phyloP scores from a whole-genome alignment of 108 stramenopile species.

The Discostella stelligeroides region DNA sequence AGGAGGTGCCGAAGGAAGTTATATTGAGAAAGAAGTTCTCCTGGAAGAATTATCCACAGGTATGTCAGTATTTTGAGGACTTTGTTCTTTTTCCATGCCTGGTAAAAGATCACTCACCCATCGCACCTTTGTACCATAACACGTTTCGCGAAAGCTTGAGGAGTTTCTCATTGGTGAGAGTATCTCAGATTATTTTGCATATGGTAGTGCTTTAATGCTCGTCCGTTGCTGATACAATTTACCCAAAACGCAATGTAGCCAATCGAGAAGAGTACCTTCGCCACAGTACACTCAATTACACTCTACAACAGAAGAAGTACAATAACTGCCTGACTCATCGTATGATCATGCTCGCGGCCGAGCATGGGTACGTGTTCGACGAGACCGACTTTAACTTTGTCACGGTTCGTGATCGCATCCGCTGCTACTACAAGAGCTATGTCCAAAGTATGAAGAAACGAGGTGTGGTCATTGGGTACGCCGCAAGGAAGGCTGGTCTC shows the following conservation, averaged over 20 bases:
- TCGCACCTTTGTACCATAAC: not conserved
- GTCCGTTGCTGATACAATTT: no score
- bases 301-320: conserved; percentile 86
- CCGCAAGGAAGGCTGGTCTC: conserved; percentile 69
- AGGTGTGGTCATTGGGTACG: conserved; percentile 63
- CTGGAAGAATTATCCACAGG: conserved; percentile 91
- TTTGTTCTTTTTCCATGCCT: not conserved
- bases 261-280: conserved; percentile 86
- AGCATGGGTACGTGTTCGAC: conserved; percentile 76
- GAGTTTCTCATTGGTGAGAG: conserved; percentile 39
- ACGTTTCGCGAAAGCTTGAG: conserved; percentile 29
- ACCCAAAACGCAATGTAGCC: conserved; percentile 21
- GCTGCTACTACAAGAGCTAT: conserved; percentile 89
- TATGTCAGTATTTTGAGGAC: conserved; percentile 33
- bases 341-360: conserved; percentile 68
- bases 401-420: conserved; percentile 84
- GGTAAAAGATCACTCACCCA: not conserved
- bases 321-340: conserved; percentile 87
- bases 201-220: no score
- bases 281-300: conserved; percentile 87
- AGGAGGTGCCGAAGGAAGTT: conserved; percentile 23
- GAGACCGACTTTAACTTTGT: conserved; percentile 84
- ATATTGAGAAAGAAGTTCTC: conserved; percentile 83
- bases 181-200: not conserved
- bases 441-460: conserved; percentile 84